Conservation (phyloP, 2,329 filamentous ascomycete species). For the Trichophyton mentagrophytes region DNA sequence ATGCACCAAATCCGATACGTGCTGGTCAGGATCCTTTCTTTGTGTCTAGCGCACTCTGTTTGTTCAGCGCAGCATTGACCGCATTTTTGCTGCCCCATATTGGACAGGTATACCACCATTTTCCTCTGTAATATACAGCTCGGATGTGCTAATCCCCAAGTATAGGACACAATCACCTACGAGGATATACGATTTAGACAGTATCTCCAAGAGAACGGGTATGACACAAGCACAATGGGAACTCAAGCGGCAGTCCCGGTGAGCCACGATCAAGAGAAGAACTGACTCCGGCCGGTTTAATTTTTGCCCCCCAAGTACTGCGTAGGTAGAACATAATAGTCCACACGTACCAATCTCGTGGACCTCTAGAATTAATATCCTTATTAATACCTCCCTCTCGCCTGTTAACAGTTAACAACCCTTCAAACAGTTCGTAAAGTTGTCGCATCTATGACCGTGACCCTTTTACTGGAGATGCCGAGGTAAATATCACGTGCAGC, state of each 20-base stretch:
- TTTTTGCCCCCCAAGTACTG: background rate
- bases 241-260: constrained; percentile 12
- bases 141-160: background rate
- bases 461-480: background rate
- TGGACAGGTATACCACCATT: constrained; percentile 36
- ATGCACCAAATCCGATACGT: constrained; percentile 43
- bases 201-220: constrained; percentile 62
- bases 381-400: too few relatives aligned
- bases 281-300: background rate
- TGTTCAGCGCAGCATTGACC: constrained; percentile 58
- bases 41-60: constrained; percentile 62
- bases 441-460: background rate
- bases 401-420: too few relatives aligned
- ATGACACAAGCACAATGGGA: constrained; percentile 53
- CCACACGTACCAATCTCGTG: background rate
- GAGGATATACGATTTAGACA: constrained; percentile 66
- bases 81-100: constrained; percentile 62
- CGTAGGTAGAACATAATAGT: background rate
- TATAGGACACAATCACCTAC: constrained; percentile 63
- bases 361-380: too few relatives aligned
- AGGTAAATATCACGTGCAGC: background rate
- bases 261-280: background rate
- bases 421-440: too few relatives aligned
- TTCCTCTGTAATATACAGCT: background rate
- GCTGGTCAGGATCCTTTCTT: constrained; percentile 80